These are phyloP conservation scores for Fusarium oxysporum DNA, from an alignment of 2,329 filamentous ascomycete genomes.

Conservation along the genomic window DNA sequence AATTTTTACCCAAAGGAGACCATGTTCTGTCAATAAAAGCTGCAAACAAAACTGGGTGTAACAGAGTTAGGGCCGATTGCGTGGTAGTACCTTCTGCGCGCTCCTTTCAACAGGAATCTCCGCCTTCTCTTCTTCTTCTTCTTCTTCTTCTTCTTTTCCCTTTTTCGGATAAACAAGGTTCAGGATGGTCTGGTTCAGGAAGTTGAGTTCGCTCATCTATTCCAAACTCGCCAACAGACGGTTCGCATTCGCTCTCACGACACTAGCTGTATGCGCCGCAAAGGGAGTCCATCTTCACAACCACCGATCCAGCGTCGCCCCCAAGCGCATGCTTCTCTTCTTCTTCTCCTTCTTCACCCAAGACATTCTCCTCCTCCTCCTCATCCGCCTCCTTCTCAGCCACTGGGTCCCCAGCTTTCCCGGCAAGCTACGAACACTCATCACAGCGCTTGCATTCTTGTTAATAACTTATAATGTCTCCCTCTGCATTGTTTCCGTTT, in stretches of 20 bases:
- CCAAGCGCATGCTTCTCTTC: conserved; percentile 47
- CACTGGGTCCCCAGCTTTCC: conserved; percentile 37
- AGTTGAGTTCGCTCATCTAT: conserved; percentile 24
- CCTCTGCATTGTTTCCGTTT: conserved; percentile 44
- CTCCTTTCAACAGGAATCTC: background rate
- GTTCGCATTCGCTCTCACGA: conserved; percentile 49
- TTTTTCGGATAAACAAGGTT: background rate
- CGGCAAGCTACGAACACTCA: conserved; percentile 22
- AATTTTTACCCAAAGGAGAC: background rate
- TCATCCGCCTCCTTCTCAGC: conserved; percentile 49
- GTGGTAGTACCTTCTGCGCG: background rate
- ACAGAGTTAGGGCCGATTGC: conserved; percentile 20
- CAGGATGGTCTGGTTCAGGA: conserved; percentile 17
- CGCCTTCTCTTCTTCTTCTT: background rate
- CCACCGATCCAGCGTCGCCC: conserved; percentile 47
- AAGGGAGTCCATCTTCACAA: conserved; percentile 50
- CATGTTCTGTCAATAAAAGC: conserved; percentile 2
- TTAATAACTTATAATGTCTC: conserved; percentile 40
- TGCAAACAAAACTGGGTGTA: conserved; percentile 3
- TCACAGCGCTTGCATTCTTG: conserved; percentile 24
- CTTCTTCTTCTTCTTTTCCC: background rate
- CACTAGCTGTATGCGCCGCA: conserved; percentile 47
- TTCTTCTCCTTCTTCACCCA: conserved; percentile 52
- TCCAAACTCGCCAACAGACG: conserved; percentile 46
- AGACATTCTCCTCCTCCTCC: conserved; percentile 48